A percentile compares a stretch with the other conserved stretches of the same genome.
phyloP scores from a whole-genome alignment of 768 basidiomycete genomes.

The Auriculariales sp. region DNA sequence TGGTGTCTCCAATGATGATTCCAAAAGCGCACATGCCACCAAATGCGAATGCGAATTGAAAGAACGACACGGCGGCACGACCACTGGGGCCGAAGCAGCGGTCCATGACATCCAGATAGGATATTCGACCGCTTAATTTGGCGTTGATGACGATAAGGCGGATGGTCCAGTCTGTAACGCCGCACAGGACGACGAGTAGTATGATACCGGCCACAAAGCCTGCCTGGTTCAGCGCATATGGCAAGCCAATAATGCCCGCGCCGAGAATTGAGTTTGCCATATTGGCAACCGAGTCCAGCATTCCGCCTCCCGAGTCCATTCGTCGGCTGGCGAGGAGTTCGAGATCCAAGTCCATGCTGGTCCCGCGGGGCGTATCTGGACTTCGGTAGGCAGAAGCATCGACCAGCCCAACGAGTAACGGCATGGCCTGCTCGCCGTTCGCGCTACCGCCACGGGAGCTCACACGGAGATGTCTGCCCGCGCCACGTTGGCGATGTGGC shows the following conservation, averaged over 20 bases:
- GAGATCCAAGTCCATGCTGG: constrained; percentile 39
- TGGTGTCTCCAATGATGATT: constrained; percentile 93
- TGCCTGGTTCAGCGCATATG: constrained; percentile 88
- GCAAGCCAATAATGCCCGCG: constrained; percentile 70
- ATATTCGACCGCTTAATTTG: constrained; percentile 82
- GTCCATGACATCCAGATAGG: constrained; percentile 91
- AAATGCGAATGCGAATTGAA: constrained; percentile 96
- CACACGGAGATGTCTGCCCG: constrained; percentile 19
- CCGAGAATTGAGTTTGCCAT: constrained; percentile 97
- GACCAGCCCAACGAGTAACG: constrained; percentile 65
- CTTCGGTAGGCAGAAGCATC: constrained; percentile 49
- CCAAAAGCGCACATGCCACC: constrained; percentile 99
- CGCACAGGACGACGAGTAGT: constrained; percentile 68
- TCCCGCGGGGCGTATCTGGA: constrained; percentile 15
- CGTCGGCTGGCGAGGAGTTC: constrained; percentile 57
- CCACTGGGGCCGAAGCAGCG: constrained; percentile 84
- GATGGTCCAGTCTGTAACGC: constrained; percentile 95
- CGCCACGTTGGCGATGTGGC: constrained; percentile 10
- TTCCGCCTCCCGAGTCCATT: constrained; percentile 52
- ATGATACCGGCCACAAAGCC: constrained; percentile 81
- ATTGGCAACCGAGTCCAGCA: constrained; percentile 72
- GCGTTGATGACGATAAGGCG: constrained; percentile 91
- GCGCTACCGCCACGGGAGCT: constrained; percentile 25
- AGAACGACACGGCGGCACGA: constrained; percentile 88
- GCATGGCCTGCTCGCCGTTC: constrained; percentile 34